These are phyloP conservation scores for Fraxinus quadrangulata DNA, from an alignment of 257 asterid species.

Conservation along the genomic window DNA sequence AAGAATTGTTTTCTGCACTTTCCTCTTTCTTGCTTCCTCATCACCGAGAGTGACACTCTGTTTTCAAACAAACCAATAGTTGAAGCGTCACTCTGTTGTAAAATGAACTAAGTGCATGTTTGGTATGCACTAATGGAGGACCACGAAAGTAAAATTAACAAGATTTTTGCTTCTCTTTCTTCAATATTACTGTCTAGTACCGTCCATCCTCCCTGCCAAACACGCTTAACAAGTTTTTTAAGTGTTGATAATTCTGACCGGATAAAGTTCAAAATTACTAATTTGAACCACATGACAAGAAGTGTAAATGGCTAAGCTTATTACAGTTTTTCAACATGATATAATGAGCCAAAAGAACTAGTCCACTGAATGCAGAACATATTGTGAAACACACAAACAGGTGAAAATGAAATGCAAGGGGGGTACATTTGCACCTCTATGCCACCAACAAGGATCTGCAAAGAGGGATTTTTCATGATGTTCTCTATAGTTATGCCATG, in stretches of 20 bases:
- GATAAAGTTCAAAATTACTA: background rate
- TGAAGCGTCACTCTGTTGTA: background rate
- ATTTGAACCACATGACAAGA: slow-evolving; percentile 2
- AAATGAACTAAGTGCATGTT: background rate
- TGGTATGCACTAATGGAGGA: background rate
- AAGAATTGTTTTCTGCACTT: slow-evolving; percentile 95
- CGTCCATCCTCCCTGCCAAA: background rate
- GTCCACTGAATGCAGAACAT: background rate
- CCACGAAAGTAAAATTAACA: background rate
- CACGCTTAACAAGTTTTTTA: background rate
- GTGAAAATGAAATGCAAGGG: slow-evolving; percentile 9
- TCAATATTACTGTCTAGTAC: background rate
- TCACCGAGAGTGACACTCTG: slow-evolving; percentile 99
- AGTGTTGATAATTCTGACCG: slow-evolving; percentile 11
- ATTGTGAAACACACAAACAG: background rate
- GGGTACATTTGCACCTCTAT: slow-evolving; percentile 64
- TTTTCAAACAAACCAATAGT: slow-evolving; percentile 25
- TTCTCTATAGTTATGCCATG: slow-evolving; percentile 94
- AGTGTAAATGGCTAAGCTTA: background rate
- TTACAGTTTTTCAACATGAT: slow-evolving; percentile 1
- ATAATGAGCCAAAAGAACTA: background rate
- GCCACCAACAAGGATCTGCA: slow-evolving; percentile 97
- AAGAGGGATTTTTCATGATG: slow-evolving; percentile 82
- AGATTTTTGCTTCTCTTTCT: background rate
- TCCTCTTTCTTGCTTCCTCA: slow-evolving; percentile 98